Base-by-base conservation (phyloP, 768 basidiomycete species). In the Phanerochaete carnosa region DNA sequence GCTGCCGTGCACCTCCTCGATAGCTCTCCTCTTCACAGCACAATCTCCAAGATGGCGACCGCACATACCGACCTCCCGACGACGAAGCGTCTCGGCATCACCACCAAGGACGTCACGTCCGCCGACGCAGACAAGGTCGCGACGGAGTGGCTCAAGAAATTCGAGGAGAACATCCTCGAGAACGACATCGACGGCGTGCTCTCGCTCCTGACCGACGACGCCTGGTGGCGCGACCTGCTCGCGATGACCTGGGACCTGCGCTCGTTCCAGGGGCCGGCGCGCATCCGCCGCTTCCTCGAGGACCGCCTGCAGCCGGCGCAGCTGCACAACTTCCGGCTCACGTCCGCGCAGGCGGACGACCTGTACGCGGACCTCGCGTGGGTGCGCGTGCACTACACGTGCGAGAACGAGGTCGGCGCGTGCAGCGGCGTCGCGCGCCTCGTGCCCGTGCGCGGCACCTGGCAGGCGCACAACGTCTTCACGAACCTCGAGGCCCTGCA, bases 401-500 rank as follows among this genome's bases (percentile, higher is more conserved):
- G 86, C 65, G 73, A 77, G 60, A 78, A 73, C 32, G 72, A 65
- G n/a, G 66, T 74, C 15, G 79, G 77, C 0, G 67, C 72, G 49
- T 75, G 70, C 37, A 58, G 50, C 52, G 82, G 80, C 33, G 65
- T 86, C 54, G 74, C 81, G 54, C 79, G 80, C 35, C 71, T 81
- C 11, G 76, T 85, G 39, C 82, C 77, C 26, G 53, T 73, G 32
- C 72, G 74, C 19, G 73, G 76, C 55, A 65, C 65, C 9, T 84
- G 83, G 81, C 79, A 79, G 64, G 80, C 82, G 5, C 76, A 79
- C 62, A 72, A 73, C 3, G 64, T 80, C 45, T 81, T 78, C 67
- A 86, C 84, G 28, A 76, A 76, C 60, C 74, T 87, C 22, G 82
- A 85, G 64, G 76, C 75, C 25, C 66, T 85, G 30, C 78, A 79